Percentiles rank a stretch among this genome's conserved stretches.
Conservation (phyloP, 768 basidiomycete species). For the Boletus vermiculosoides region DNA sequence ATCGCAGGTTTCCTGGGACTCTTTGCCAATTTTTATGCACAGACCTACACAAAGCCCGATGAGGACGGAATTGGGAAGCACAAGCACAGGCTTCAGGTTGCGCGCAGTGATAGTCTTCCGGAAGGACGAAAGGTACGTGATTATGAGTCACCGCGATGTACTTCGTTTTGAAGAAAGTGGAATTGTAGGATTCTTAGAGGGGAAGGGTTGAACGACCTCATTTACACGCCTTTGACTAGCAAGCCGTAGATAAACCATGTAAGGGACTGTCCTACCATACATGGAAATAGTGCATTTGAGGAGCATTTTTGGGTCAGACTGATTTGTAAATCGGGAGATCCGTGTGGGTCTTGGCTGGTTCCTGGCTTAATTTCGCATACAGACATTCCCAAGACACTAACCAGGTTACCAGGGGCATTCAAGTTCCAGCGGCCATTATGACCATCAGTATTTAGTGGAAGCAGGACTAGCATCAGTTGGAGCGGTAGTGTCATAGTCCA, state of each 20-base stretch:
- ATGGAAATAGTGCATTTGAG: no score
- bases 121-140: constrained; percentile 2
- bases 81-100: not conserved
- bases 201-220: not conserved
- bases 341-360: no score
- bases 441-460: not conserved
- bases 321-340: no score
- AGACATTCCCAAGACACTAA: not conserved
- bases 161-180: not conserved
- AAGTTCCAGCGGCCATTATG: not conserved
- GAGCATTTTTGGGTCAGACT: no score
- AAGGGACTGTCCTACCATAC: no score
- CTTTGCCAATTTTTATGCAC: constrained; percentile 26
- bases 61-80: not conserved
- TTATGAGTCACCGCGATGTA: not conserved
- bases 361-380: not conserved
- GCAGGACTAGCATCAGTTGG: not conserved
- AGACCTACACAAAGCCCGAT: constrained; percentile 18
- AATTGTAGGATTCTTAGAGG: not conserved
- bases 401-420: not conserved
- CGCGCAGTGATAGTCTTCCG: not conserved
- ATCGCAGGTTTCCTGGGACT: constrained; percentile 23
- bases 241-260: no score
- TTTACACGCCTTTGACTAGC: no score
- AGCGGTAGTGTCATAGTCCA: not conserved